Base-by-base conservation (phyloP, 768 basidiomycete species). In the Lentinula guzmanii region DNA sequence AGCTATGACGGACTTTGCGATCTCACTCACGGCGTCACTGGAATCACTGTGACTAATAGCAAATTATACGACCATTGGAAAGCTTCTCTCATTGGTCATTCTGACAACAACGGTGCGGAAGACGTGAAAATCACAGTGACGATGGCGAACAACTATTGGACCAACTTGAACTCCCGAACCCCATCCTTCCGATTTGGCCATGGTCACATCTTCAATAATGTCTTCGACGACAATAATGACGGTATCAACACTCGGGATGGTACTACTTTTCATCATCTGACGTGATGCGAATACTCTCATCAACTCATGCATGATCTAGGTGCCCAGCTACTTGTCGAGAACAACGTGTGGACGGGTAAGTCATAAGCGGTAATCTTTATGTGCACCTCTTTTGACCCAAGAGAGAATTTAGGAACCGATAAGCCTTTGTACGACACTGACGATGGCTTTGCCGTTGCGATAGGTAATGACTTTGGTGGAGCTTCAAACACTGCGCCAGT, bases 1-100 rank as follows among this genome's bases (percentile, higher is more conserved):
- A 78, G 76, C 70, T 79, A 79, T 68, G 79, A 79, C 59, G 79
- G 79, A 45, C 72, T 77, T 35, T 70, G 76, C 46, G 79, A 80
- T 61, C 68, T 80, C 62, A 79, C 78, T 33, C 79, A 79, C 63
- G 80, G 79, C 55, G 56, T 70, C 63, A 72, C 75, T 64, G 77
- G 73, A 55, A 66, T 80, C 69, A 72, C 77, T 52, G 74, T 80
- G 63, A 69, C 78, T 65, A 70, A 79, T 69, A 65, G 63, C 52
- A 61, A 48, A 18, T 41, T 79, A 60, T 72, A 77, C 65, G 70
- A 71, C 62, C 80, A 82, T 73, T 81, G 75, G 75, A 81, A 82
- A 64, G 75, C 65, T 24, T 75, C 74, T 13, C 75, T 82, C 48
- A 69, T 79, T 54, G 77, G 77, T 5, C 77, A 79, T 70, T 76